phyloP scores from a whole-genome alignment of 306 rosid genomes.

The Quercus cerris region DNA sequence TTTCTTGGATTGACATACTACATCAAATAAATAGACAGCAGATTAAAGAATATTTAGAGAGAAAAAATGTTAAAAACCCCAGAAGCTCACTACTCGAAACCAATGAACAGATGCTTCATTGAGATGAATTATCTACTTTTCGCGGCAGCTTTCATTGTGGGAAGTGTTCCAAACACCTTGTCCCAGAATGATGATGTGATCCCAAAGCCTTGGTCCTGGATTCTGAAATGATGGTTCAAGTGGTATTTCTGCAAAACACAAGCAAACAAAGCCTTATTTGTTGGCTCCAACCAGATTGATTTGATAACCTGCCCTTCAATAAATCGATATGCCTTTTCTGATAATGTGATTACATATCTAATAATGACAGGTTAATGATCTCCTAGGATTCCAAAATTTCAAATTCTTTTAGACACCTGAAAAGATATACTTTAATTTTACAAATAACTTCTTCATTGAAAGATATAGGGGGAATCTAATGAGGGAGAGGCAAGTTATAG shows the following conservation, averaged over 20 bases:
- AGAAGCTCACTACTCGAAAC: slow-evolving; percentile 38
- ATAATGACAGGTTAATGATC: background rate
- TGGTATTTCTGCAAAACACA: slow-evolving; percentile 70
- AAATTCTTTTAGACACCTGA: background rate
- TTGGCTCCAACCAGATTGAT: background rate
- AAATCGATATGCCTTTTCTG: background rate
- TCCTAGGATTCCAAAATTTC: background rate
- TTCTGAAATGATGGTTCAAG: slow-evolving; percentile 88
- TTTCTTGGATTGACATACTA: background rate
- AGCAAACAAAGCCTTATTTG: slow-evolving; percentile 4
- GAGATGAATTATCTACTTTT: slow-evolving; percentile 42
- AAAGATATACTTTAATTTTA: background rate
- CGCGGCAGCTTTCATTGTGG: slow-evolving; percentile 51
- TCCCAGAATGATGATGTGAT: slow-evolving; percentile 94
- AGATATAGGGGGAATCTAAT: background rate
- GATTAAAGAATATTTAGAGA: slow-evolving; percentile 13
- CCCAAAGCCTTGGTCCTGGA: slow-evolving; percentile 82
- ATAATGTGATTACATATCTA: background rate
- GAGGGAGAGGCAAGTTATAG: background rate
- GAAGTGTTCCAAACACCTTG: slow-evolving; percentile 80
- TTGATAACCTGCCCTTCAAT: background rate
- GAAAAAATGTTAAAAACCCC: slow-evolving; percentile 1
- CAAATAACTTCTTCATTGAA: background rate
- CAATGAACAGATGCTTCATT: slow-evolving; percentile 26
- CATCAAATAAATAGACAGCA: background rate